Evolutionary conservation across 78 protist genomes (phyloP).

Genomic region (Dictyostelium purpureum): DNA sequence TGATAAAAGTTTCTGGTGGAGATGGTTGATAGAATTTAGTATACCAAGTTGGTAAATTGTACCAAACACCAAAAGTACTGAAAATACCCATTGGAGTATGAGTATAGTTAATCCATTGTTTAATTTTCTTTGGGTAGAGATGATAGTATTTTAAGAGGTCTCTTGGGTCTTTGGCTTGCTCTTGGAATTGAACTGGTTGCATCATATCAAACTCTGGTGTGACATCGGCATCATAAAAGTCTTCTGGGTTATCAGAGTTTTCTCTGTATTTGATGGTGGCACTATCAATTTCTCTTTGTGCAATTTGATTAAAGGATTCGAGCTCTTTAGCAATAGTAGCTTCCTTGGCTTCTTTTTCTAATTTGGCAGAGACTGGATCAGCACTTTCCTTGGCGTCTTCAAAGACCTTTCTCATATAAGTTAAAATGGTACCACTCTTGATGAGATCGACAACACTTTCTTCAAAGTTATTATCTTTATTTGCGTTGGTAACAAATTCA

Average conservation of each 20-base stretch:
- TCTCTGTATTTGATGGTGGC: not conserved
- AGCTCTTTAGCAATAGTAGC: not conserved
- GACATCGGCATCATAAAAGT: not conserved
- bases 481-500: not conserved
- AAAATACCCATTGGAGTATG: constrained; percentile 69
- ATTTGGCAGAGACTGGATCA: not conserved
- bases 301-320: not conserved
- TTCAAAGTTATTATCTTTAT: not conserved
- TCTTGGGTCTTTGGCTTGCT: constrained; percentile 73
- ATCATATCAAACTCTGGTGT: constrained; percentile 43
- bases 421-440: not conserved
- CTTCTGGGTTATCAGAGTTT: not conserved
- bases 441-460: not conserved
- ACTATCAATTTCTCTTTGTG: not conserved
- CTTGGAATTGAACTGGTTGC: not conserved
- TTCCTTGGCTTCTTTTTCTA: not conserved
- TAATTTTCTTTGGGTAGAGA: constrained; percentile 40
- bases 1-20: constrained; percentile 36
- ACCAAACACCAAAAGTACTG: constrained; percentile 60
- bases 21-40: constrained; percentile 16
- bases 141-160: constrained; percentile 50
- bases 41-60: constrained; percentile 74
- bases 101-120: constrained; percentile 63
- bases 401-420: constrained; percentile 9
- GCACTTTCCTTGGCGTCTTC: not conserved